These are phyloP conservation scores for Malus sylvestris DNA, from an alignment of 306 rosid genomes.

Conservation along the genomic window DNA sequence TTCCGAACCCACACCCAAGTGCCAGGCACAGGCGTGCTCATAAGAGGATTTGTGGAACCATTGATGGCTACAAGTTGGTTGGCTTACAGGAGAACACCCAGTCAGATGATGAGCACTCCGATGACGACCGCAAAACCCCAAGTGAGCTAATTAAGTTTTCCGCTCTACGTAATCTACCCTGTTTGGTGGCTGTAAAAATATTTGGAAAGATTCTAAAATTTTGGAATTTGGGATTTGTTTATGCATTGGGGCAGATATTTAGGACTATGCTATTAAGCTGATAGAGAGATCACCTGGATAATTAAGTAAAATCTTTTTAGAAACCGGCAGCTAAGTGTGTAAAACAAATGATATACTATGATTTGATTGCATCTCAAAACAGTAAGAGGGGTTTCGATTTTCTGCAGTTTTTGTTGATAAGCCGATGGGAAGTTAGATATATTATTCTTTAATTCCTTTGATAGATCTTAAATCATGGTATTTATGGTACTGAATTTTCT, in stretches of 20 bases:
- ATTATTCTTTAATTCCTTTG: neutral
- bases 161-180: neutral
- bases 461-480: neutral
- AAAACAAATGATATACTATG: neutral
- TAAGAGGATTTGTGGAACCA: conserved; percentile 81
- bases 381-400: neutral
- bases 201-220: neutral
- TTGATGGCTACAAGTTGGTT: conserved; percentile 50
- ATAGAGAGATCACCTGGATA: neutral
- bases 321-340: neutral
- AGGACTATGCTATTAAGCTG: neutral
- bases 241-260: neutral
- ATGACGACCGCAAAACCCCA: conserved; percentile 40
- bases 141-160: conserved; percentile 15
- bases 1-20: conserved; percentile 65
- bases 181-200: neutral
- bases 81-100: conserved; percentile 30
- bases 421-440: neutral
- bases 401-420: neutral
- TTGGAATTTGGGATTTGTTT: neutral
- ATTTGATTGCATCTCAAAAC: neutral
- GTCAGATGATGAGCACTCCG: conserved; percentile 59
- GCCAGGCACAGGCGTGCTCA: conserved; percentile 64
- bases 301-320: neutral
- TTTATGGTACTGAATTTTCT: conserved; percentile 15